Evolutionary conservation across 2,329 filamentous ascomycete species (phyloP).

Genomic region (Dothidotthia symphoricarpi): DNA sequence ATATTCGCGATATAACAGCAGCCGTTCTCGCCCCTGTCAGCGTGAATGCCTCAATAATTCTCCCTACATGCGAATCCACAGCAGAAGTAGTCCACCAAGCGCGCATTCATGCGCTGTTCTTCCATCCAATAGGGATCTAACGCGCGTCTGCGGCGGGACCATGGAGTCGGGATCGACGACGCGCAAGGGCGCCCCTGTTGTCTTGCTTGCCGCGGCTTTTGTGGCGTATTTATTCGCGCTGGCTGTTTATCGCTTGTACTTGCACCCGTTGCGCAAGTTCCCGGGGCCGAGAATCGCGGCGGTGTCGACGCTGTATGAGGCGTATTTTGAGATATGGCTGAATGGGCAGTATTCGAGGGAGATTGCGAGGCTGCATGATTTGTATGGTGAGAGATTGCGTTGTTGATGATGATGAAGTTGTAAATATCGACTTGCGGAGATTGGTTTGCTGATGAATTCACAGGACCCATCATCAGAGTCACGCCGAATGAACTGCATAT

Average conservation of each 20-base stretch:
- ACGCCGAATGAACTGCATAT: constrained; percentile 47
- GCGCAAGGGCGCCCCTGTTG: constrained; percentile 8
- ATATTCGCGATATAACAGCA: no score
- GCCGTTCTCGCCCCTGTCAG: no score
- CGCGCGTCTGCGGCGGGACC: no score
- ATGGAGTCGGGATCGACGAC: no score
- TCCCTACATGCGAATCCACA: no score
- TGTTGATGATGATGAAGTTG: neutral
- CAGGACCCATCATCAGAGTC: constrained; percentile 46
- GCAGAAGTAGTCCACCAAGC: no score
- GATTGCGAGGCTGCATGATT: constrained; percentile 33
- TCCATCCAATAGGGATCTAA: no score
- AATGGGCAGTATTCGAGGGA: constrained; percentile 34
- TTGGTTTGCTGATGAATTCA: neutral
- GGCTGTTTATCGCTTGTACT: constrained; percentile 42
- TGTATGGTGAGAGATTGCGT: constrained; percentile 24
- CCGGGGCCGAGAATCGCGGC: constrained; percentile 44
- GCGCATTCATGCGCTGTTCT: no score
- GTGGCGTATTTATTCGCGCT: constrained; percentile 20
- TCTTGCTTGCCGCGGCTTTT: constrained; percentile 10
- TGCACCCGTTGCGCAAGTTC: constrained; percentile 48
- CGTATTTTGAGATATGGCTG: constrained; percentile 35
- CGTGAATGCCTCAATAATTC: no score
- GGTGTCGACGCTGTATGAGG: constrained; percentile 36
- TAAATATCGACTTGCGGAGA: neutral